These are phyloP conservation scores for Clarireedia sp. DNA, from an alignment of 2,329 filamentous ascomycete genomes.

Conservation along the genomic window DNA sequence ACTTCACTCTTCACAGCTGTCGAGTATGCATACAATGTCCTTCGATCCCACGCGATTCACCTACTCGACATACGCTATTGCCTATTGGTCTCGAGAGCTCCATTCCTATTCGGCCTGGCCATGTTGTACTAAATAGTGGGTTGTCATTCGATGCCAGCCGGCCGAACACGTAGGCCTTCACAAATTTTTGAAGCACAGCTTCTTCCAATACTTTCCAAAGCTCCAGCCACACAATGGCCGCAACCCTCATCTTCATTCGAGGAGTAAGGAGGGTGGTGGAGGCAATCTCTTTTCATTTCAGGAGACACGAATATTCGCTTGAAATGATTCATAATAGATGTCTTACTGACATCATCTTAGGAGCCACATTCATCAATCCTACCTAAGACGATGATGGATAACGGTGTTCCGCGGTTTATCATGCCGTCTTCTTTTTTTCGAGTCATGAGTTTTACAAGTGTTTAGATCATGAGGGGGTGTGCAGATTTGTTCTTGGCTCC, in stretches of 20 bases:
- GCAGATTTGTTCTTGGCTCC: background rate
- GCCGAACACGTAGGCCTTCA: background rate
- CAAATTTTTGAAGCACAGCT: background rate
- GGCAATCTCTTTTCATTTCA: background rate
- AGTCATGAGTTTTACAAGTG: background rate
- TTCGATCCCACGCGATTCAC: background rate
- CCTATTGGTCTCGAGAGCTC: background rate
- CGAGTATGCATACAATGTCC: background rate
- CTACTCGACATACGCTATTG: background rate
- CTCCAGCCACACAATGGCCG: background rate
- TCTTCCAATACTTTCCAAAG: background rate
- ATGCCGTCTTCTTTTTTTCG: background rate
- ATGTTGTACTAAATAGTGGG: background rate
- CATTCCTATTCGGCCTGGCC: background rate
- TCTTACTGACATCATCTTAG: background rate
- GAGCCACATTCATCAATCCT: background rate
- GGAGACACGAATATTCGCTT: background rate
- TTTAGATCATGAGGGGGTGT: background rate
- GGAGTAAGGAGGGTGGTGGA: background rate
- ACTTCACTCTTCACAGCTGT: too few relatives aligned
- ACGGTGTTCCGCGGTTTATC: background rate
- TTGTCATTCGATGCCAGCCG: background rate
- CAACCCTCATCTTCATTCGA: background rate
- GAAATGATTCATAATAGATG: background rate
- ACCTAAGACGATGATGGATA: background rate